A percentile compares a stretch with the other conserved stretches of the same genome.
These are phyloP conservation scores for Phytophthora multivora DNA, from an alignment of 352 stramenopile genomes.

Conservation along the genomic window DNA sequence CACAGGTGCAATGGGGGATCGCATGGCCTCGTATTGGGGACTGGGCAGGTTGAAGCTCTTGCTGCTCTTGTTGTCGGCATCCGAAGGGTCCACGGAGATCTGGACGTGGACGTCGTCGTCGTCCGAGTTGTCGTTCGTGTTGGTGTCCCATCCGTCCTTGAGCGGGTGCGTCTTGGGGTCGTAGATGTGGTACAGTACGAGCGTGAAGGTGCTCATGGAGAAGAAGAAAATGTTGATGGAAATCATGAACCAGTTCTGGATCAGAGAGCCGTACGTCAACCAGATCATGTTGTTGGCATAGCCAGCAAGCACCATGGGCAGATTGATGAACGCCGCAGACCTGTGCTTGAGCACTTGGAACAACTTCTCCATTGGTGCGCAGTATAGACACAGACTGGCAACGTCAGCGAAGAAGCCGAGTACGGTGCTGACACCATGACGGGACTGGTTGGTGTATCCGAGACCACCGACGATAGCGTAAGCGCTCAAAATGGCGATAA, in stretches of 20 bases:
- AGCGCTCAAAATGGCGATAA: conserved; percentile 29
- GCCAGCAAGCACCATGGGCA: conserved; percentile 52
- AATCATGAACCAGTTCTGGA: conserved; percentile 44
- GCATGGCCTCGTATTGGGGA: conserved; percentile 23
- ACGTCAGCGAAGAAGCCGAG: conserved; percentile 41
- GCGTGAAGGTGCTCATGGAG: conserved; percentile 33
- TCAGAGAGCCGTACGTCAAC: conserved; percentile 48
- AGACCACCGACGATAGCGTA: conserved; percentile 45
- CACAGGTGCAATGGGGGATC: conserved; percentile 13
- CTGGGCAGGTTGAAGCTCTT: conserved; percentile 18
- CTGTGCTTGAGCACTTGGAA: conserved; percentile 50
- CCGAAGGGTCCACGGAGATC: conserved; percentile 11
- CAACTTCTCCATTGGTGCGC: conserved; percentile 53
- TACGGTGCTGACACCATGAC: conserved; percentile 34
- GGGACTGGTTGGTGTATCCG: conserved; percentile 41
- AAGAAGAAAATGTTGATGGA: conserved; percentile 47
- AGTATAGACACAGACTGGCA: conserved; percentile 40
- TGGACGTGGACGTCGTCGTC: conserved; percentile 21
- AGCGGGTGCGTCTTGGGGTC: conserved; percentile 30
- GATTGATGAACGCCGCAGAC: conserved; percentile 44
- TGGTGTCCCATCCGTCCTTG: conserved; percentile 24
- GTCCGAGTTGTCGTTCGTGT: conserved; percentile 21
- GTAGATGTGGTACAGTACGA: conserved; percentile 38
- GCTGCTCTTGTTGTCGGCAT: conserved; percentile 7
- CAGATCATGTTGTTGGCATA: conserved; percentile 56